A percentile compares a stretch with the other conserved stretches of the same genome.
These are phyloP conservation scores for Akanthomyces dipterigenus DNA, from an alignment of 2,329 filamentous ascomycete genomes.

Conservation along the genomic window DNA sequence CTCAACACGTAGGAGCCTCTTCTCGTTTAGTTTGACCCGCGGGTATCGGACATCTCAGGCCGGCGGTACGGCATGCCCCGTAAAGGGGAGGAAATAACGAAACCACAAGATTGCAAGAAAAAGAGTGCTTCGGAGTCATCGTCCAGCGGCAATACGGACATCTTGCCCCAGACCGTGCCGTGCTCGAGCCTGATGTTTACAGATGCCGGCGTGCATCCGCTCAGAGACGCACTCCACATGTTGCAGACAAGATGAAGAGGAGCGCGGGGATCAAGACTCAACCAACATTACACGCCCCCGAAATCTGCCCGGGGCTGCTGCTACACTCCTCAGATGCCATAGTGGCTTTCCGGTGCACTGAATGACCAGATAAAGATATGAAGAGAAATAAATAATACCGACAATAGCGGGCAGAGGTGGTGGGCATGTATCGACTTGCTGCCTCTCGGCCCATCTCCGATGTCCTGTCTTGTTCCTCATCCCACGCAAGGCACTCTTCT, in stretches of 20 bases:
- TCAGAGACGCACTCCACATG: neutral
- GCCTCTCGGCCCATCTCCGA: neutral
- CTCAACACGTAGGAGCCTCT: neutral
- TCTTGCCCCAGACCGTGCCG: neutral
- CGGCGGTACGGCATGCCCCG: neutral
- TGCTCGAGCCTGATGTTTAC: neutral
- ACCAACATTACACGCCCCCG: neutral
- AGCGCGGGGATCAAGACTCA: neutral
- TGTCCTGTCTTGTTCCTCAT: neutral
- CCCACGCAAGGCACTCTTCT: neutral
- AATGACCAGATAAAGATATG: neutral
- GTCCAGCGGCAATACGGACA: neutral
- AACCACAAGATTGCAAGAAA: neutral
- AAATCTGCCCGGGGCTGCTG: neutral
- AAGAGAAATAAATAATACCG: neutral
- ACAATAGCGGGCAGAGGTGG: too few relatives aligned
- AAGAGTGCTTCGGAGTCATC: neutral
- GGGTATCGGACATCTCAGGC: neutral
- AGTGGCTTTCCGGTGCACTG: neutral
- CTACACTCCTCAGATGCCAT: neutral
- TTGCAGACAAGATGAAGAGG: conserved; percentile 3
- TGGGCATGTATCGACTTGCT: too few relatives aligned
- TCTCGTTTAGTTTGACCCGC: neutral
- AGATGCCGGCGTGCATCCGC: neutral
- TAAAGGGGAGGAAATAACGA: neutral